A percentile compares a stretch with the other conserved stretches of the same genome.
Conservation (phyloP, 495 filamentous ascomycete species). For the Xylaria cubensis region DNA sequence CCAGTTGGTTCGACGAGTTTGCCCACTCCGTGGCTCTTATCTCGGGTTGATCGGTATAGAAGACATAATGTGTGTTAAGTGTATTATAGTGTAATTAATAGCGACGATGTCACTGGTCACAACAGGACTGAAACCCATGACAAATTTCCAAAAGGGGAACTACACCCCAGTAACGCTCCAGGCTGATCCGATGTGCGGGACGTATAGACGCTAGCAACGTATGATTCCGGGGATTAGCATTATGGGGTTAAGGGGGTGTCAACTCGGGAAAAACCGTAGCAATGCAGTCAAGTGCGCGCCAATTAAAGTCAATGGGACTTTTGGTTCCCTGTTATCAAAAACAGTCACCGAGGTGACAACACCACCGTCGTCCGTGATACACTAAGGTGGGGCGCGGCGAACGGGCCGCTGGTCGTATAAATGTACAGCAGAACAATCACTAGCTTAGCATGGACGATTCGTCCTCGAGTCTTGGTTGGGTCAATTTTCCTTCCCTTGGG, state of each 20-base stretch:
- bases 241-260: not conserved
- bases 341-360: not conserved
- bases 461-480: not conserved
- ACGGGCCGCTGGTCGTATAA: not conserved
- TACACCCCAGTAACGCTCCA: not conserved
- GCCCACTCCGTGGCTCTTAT: not conserved
- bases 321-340: not conserved
- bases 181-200: not conserved
- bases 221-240: not conserved
- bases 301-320: not conserved
- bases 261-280: not conserved
- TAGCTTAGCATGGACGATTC: not conserved
- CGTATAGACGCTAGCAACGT: not conserved
- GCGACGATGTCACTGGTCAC: not conserved
- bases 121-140: not conserved
- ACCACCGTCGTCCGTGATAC: not conserved
- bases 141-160: not conserved
- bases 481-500: not conserved
- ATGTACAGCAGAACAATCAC: not conserved
- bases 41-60: not conserved
- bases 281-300: not conserved
- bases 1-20: not conserved
- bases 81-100: not conserved
- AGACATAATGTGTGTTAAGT: not conserved
- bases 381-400: not conserved